Conservation (phyloP, 177 flowering plant species). For the Vitis hybrid region DNA sequence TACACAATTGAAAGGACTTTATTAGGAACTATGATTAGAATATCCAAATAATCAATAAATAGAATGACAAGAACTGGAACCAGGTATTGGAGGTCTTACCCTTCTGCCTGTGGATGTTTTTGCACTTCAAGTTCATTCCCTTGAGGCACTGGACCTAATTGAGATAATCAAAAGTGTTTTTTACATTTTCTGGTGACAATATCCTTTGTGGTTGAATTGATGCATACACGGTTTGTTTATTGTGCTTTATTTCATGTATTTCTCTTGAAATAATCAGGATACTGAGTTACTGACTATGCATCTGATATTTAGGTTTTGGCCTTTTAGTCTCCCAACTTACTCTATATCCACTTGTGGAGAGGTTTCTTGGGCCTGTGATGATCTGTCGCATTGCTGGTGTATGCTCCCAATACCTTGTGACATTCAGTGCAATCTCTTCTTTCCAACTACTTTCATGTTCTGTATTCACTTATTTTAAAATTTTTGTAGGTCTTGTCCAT, state of each 20-base stretch:
- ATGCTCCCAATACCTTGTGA: background rate
- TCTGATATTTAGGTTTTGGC: slow-evolving; percentile 14
- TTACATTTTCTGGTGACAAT: too few species aligned
- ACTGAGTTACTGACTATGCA: background rate
- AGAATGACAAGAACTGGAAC: too few species aligned
- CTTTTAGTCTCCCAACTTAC: slow-evolving; percentile 19
- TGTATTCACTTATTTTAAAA: background rate
- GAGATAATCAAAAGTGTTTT: too few species aligned
- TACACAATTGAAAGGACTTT: too few species aligned
- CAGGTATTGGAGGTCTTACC: too few species aligned
- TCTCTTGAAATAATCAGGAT: too few species aligned
- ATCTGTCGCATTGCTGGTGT: slow-evolving; percentile 16
- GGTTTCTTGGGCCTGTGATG: slow-evolving; percentile 16
- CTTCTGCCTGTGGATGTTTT: too few species aligned
- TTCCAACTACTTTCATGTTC: background rate
- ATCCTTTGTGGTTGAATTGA: too few species aligned
- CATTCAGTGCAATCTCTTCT: background rate
- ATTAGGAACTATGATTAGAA: too few species aligned
- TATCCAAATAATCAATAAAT: too few species aligned
- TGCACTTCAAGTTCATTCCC: too few species aligned
- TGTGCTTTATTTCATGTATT: background rate
- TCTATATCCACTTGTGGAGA: slow-evolving; percentile 21
- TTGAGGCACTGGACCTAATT: too few species aligned
- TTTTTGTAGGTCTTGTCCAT: slow-evolving; percentile 19
- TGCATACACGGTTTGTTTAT: background rate